Base-by-base conservation (phyloP, 495 filamentous ascomycete genomes). In the Penicillium canescens region DNA sequence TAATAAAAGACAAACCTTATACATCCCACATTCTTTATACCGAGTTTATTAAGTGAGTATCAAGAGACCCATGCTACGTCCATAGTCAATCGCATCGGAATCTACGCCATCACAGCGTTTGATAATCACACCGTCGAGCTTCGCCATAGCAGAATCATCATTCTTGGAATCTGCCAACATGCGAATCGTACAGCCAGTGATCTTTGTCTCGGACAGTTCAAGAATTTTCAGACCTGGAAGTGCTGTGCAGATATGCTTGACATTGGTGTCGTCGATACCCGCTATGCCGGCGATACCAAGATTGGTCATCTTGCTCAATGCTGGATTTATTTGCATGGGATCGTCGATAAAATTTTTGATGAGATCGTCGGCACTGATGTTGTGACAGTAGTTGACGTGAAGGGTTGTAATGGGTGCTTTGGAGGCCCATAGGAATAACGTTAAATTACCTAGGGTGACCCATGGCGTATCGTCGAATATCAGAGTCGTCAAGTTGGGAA, bases 31-130 rank as follows among this genome's bases (percentile, higher is more conserved):
- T 10, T 7, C 5, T 31, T 31, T 4, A 31, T 31, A 31, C 2
- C 8, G 28, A 6, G 7, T 31, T 31, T 31, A 31, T 31, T 5
- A 62, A 13, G 42, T 61, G 4, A 71, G 33, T 6, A 77, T 65
- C 8, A 68, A 53, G 28, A 76, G 46, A 3, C 72, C 73, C 24
- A 44, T 61, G 4, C 57, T 56, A 3, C 70, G 67, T 13, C 67
- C 71, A 47, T 72, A 76, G 3, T 62, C 62, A 37, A 75, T 57
- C 4, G 73, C 73, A 61, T 77, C 73, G 1, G 62, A 61, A 10
- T 71, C 75, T 0, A 75, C 56, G 23, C 52, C 33, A 33, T 71
- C 66, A 36, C 74, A 77, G 4, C 63, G 67, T 10, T 41, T 61
- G 14, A 68, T 50, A 46, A 60, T 46, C 6, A 77, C 26, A 3